These are phyloP conservation scores for Exidia glandulosa DNA, from an alignment of 768 basidiomycete genomes.

Conservation along the genomic window DNA sequence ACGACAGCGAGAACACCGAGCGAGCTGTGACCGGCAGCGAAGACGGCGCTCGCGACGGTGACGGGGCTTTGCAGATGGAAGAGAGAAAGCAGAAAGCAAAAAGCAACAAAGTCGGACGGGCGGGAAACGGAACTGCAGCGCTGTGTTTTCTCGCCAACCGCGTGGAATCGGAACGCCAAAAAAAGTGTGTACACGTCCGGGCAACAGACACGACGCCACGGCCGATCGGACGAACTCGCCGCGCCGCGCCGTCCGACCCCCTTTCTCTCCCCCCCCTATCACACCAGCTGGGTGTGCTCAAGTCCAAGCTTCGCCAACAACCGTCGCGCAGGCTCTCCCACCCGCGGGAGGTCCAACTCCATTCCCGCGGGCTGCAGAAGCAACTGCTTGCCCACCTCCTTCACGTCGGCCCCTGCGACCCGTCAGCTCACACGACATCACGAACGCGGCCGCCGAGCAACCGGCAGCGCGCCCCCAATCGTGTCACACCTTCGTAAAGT, in stretches of 20 bases:
- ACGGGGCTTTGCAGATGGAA: not conserved
- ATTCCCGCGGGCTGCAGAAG: conserved; percentile 62
- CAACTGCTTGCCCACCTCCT: conserved; percentile 52
- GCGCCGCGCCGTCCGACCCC: not conserved
- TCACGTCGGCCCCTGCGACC: conserved; percentile 48
- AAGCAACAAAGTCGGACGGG: not conserved
- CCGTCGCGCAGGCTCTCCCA: conserved; percentile 52
- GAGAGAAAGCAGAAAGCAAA: not conserved
- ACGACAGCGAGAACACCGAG: conserved; percentile 3
- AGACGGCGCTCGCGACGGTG: not conserved
- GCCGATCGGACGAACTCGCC: not conserved
- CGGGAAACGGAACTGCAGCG: too few relatives aligned
- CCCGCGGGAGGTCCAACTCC: conserved; percentile 63
- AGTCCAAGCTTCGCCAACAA: conserved; percentile 61
- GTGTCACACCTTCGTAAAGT: conserved; percentile 50
- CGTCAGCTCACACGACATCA: not conserved
- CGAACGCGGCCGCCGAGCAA: not conserved
- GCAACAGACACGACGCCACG: not conserved
- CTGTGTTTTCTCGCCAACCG: too few relatives aligned
- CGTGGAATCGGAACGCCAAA: not conserved
- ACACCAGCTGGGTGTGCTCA: conserved; percentile 9
- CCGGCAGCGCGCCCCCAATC: too few relatives aligned
- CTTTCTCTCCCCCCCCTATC: not conserved
- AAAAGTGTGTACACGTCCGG: not conserved
- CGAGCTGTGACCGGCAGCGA: not conserved